These are phyloP conservation scores for Lodderomyces theae DNA, from an alignment of 1,139 yeast genomes.

Conservation along the genomic window DNA sequence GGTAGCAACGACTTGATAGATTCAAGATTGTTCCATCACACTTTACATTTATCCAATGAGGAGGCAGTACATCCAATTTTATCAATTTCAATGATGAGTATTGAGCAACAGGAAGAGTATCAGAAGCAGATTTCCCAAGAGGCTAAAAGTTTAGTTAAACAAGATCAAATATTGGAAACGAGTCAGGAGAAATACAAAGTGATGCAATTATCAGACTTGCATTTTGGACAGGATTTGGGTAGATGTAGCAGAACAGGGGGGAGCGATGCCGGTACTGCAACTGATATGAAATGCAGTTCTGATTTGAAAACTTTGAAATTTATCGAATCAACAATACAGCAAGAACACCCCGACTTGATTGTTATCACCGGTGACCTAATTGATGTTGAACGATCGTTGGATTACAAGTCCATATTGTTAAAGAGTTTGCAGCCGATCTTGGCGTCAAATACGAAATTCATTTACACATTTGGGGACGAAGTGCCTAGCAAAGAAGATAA, in stretches of 20 bases:
- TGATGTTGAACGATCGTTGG: conserved; percentile 22
- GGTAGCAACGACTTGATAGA: conserved; percentile 25
- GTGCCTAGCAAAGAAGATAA: conserved; percentile 18
- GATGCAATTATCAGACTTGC: conserved; percentile 41
- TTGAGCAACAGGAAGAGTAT: background rate
- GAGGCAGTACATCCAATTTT: conserved; percentile 14
- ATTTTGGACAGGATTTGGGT: conserved; percentile 34
- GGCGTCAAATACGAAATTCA: conserved; percentile 27
- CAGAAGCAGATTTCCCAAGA: background rate
- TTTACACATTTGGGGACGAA: conserved; percentile 46
- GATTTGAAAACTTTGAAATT: conserved; percentile 33
- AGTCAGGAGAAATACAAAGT: conserved; percentile 24
- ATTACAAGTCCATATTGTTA: conserved; percentile 34
- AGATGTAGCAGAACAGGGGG: too few relatives aligned
- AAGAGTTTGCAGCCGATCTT: conserved; percentile 38
- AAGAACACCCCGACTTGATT: conserved; percentile 36
- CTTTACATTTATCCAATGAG: conserved; percentile 12
- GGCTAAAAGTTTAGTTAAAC: background rate
- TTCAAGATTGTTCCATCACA: conserved; percentile 14
- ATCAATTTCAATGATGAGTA: conserved; percentile 13
- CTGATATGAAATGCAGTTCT: conserved; percentile 19
- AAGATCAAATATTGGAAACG: conserved; percentile 3
- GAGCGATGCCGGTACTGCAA: too few relatives aligned
- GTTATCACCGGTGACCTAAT: conserved; percentile 43
- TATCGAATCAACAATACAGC: conserved; percentile 23